Evolutionary conservation across 1,284 basidiomycete species (phyloP), one percentile per base, ranked within the genome.

Genomic region (Ganoderma sinense): DNA sequence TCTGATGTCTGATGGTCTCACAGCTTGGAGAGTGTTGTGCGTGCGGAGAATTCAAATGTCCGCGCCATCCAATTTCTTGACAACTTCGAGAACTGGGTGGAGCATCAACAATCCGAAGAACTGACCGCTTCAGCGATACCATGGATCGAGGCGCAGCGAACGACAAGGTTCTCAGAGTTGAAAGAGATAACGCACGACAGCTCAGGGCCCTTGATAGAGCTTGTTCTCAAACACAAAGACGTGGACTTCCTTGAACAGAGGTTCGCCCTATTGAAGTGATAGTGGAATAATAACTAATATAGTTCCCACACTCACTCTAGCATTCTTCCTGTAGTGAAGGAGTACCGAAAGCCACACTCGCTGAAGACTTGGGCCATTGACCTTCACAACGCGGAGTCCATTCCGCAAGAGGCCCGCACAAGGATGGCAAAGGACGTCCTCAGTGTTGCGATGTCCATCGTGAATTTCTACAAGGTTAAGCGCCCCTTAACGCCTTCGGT

Each of bases 391-490:
- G 40, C 41, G 18, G 23, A 16, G 26, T 11, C 20, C 62, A 55
- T 66, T 39, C 59, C 58, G 18, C 18, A 33, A 11, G 69, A 67
- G 5, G 36, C 23, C 18, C 62, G 65, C 2, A 26, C 18, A 26
- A 40, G 62, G 4, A 61, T 67, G 26, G 41, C 64, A 13, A 60
- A 45, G 48, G 69, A 67, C 14, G 36, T 70, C 48, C 29, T 70
- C 10, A 16, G 26, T n/a, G 36, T 51, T 6, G 62, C 62, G 14
- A 48, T 67, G 20, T 18, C 55, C 16, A 62, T 55, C n/a, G 33
- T 67, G 36, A 58, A 70, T 26, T 43, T 70, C 36, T 67, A 70
- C 53, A 26, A 55, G n/a, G 45, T 48, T 48, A 20, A 10, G 45
- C 45, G 7, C 20, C 45, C 45, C 16, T n/a, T 48, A 16, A n/a